Base-by-base conservation (phyloP, 176 grass and related monocot genomes). In the Oryza rufipogon region DNA sequence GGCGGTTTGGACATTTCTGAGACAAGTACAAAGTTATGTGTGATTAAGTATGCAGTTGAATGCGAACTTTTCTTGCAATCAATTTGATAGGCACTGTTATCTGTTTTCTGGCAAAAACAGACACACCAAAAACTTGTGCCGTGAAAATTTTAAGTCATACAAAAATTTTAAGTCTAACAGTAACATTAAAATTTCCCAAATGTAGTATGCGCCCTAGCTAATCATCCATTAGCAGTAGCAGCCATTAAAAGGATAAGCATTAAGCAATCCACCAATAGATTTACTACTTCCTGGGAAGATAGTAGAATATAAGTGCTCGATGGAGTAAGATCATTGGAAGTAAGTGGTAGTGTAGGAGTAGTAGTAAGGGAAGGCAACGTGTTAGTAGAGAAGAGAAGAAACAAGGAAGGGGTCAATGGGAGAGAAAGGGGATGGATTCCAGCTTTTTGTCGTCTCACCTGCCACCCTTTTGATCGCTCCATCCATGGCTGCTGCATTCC, bases 401-500 rank as follows among this genome's bases (percentile, higher is more conserved):
- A 26, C 1, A 12, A n/a, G 47, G 22, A 25, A 15, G 45, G 34
- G 33, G 22, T 42, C 74, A 44, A 45, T n/a, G 46, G 20, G 28
- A 8, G 23, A 51, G 7, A 85, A 49, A 36, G 11, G 10, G 32
- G 4, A 4, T 51, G 33, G 14, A 12, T 48, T 47, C 23, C 6
- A 69, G 34, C 63, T 42, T 88, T 65, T 47, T 71, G 70, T 78
- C 17, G 56, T 19, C 68, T 81, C 28, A 95, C 92, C 85, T 90
- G 92, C 92, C 92, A 95, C 41, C 87, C 85, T 81, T 74, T 86
- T 32, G 82, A 86, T 23, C 85, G 79, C 67, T 88, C 85, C 83
- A 71, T 74, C 92, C 92, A 94, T n/a, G 87, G 85, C 76, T 80
- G 85, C 80, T 80, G 58, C 88, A 92, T 92, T 79, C 79, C 82